Evolutionary conservation across 2,329 filamentous ascomycete species (phyloP).

Genomic region (Arthrobotrys sphaeroides): DNA sequence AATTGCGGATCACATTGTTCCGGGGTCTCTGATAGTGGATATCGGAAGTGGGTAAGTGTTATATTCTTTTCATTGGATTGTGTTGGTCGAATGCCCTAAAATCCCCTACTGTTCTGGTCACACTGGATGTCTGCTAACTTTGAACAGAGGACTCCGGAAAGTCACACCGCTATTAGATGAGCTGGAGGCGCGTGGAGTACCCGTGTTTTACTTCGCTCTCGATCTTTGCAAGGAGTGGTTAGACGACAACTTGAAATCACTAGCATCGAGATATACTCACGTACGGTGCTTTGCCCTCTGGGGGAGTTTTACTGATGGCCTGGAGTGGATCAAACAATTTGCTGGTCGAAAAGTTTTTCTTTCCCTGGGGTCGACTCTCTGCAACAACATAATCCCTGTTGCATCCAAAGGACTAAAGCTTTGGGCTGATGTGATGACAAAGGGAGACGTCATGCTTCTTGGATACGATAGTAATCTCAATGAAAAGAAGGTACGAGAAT

Average conservation of each 20-base stretch:
- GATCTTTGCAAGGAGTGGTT: conserved; percentile 5
- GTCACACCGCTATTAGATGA: conserved; percentile 1
- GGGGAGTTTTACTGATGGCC: neutral
- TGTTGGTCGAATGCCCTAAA: neutral
- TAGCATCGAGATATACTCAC: neutral
- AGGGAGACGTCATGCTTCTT: neutral
- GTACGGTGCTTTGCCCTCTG: neutral
- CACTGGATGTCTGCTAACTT: too few species aligned
- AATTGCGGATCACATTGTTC: neutral
- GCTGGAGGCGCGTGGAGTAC: neutral
- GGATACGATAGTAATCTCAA: neutral
- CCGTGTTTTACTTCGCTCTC: neutral
- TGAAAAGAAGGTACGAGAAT: neutral
- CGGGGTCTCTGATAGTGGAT: neutral
- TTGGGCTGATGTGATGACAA: neutral
- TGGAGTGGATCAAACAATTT: conserved; percentile 10
- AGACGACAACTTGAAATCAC: neutral
- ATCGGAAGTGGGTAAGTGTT: neutral
- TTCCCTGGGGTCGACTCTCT: neutral
- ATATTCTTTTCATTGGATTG: neutral
- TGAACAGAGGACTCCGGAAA: neutral
- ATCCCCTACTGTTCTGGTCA: too few species aligned
- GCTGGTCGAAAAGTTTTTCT: neutral
- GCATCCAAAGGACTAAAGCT: neutral
- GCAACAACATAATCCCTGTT: conserved; percentile 11